These are phyloP conservation scores for Leccinum barrowsii DNA, from an alignment of 768 basidiomycete species.

Conservation along the genomic window DNA sequence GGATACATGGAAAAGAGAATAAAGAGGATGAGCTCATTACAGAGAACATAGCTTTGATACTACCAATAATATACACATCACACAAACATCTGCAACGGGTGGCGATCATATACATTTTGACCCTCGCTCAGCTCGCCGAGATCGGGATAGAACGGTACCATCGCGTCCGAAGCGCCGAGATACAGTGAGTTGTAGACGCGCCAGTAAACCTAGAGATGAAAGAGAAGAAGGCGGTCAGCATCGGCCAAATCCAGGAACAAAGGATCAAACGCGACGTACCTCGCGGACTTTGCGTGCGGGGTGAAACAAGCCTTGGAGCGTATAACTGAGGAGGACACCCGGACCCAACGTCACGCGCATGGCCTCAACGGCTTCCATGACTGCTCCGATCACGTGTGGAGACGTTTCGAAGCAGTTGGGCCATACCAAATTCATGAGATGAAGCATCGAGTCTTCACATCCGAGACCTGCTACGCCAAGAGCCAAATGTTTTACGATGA, in stretches of 20 bases:
- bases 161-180: slow-evolving; percentile 82
- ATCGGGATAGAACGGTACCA: slow-evolving; percentile 95
- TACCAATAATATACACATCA: slow-evolving; percentile 33
- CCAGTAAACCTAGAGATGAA: slow-evolving; percentile 67
- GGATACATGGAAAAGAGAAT: not conserved
- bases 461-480: slow-evolving; percentile 96
- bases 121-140: slow-evolving; percentile 88
- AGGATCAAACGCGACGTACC: slow-evolving; percentile 41
- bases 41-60: not conserved
- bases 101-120: slow-evolving; percentile 83
- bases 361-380: slow-evolving; percentile 97
- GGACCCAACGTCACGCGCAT: slow-evolving; percentile 97
- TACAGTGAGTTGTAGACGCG: slow-evolving; percentile 93
- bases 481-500: slow-evolving; percentile 97
- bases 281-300: slow-evolving; percentile 96
- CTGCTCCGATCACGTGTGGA: slow-evolving; percentile 96
- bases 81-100: slow-evolving; percentile 81
- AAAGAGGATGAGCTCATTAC: not conserved
- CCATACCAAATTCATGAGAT: slow-evolving; percentile 98
- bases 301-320: slow-evolving; percentile 94
- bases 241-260: not conserved
- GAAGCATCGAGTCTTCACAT: slow-evolving; percentile 96
- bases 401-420: slow-evolving; percentile 98
- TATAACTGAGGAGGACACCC: slow-evolving; percentile 87
- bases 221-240: slow-evolving; percentile 3